Percentiles rank a stretch among this genome's conserved stretches.
phyloP scores from a whole-genome alignment of 148 eudicot species.

The Linanthus parryae region DNA sequence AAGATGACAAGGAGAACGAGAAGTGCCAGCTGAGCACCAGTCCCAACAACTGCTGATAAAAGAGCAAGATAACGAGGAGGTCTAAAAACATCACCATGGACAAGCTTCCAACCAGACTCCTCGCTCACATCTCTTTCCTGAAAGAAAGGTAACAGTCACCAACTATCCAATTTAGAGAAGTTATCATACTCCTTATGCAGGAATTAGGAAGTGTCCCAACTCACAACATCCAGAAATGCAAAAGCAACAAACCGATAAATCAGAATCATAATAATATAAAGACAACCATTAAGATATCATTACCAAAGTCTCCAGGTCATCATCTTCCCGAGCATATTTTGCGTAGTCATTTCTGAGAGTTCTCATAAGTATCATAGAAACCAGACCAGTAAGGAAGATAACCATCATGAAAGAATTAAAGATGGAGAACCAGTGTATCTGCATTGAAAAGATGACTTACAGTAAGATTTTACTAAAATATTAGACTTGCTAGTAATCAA shows the following conservation, averaged over 20 bases:
- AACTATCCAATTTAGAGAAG: too few relatives aligned
- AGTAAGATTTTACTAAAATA: background rate
- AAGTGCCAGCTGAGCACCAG: conserved; percentile 81
- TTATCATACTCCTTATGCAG: too few relatives aligned
- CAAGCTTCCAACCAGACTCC: conserved; percentile 92
- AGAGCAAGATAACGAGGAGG: conserved; percentile 64
- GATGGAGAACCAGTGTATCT: conserved; percentile 97
- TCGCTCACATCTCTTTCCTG: conserved; percentile 95
- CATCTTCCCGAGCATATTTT: conserved; percentile 96
- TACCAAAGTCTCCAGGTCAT: conserved; percentile 90
- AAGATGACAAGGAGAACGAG: conserved; percentile 83
- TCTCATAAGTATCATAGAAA: conserved; percentile 93
- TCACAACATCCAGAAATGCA: background rate
- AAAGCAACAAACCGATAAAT: background rate
- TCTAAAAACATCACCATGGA: conserved; percentile 92
- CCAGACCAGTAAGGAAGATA: conserved; percentile 90
- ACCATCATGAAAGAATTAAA: conserved; percentile 99
- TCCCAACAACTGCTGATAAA: conserved; percentile 76
- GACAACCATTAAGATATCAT: background rate
- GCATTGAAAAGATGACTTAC: conserved; percentile 20
- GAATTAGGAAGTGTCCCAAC: too few relatives aligned
- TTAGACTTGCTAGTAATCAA: too few relatives aligned
- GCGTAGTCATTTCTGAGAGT: conserved; percentile 97
- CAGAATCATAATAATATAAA: background rate
- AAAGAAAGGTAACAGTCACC: too few relatives aligned